phyloP scores from a whole-genome alignment of 306 rosid genomes.

The Lagenaria siceraria region DNA sequence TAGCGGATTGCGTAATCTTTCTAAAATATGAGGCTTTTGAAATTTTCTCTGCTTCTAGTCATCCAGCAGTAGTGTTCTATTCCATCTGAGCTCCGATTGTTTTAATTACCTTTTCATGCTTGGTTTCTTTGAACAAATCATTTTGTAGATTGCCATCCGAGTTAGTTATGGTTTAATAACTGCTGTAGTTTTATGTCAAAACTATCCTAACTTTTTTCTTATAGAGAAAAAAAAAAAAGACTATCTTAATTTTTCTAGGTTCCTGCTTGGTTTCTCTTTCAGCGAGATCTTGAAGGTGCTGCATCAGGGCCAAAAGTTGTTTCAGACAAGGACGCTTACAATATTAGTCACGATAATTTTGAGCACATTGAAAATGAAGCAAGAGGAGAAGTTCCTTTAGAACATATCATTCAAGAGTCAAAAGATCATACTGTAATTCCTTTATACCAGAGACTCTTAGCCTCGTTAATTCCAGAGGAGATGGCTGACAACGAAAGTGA shows the following conservation, averaged over 20 bases:
- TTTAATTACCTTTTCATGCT: neutral
- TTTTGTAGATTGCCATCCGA: neutral
- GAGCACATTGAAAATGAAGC: constrained; percentile 24
- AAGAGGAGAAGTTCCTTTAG: constrained; percentile 26
- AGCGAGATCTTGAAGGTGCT: constrained; percentile 56
- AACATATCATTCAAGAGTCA: constrained; percentile 32
- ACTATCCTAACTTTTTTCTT: neutral
- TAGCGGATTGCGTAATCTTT: neutral
- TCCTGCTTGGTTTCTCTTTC: constrained; percentile 13
- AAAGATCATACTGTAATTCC: constrained; percentile 53
- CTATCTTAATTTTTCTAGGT: neutral
- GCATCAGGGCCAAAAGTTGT: constrained; percentile 22
- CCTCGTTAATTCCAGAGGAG: constrained; percentile 84
- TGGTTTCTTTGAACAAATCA: neutral
- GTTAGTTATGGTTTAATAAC: neutral
- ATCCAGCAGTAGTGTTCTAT: neutral
- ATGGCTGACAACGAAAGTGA: constrained; percentile 51
- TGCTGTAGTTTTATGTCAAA: neutral
- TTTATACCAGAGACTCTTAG: constrained; percentile 77
- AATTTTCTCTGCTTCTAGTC: neutral
- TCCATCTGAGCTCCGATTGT: neutral
- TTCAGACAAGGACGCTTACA: constrained; percentile 33
- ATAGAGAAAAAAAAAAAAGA: neutral
- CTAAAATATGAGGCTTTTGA: neutral
- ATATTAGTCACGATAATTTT: constrained; percentile 38